Percentiles rank a stretch among this genome's conserved stretches.
phyloP scores from a whole-genome alignment of 2,329 filamentous ascomycete genomes.

The Macrophomina phaseolina region DNA sequence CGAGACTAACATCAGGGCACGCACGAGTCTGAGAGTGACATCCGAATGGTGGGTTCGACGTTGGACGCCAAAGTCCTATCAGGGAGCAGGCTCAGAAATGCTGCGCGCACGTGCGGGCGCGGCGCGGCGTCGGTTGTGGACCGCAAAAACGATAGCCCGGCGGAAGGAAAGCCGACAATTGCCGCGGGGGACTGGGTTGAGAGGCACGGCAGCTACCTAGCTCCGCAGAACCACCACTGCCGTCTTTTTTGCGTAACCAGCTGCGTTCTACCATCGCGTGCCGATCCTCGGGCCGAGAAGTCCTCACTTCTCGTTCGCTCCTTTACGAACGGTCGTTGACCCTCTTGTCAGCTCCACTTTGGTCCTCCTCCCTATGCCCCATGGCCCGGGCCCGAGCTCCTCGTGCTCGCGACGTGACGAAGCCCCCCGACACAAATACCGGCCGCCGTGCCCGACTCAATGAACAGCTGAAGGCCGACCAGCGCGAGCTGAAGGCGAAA shows the following conservation, averaged over 20 bases:
- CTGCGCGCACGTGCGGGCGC: neutral
- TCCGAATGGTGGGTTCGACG: too few species aligned
- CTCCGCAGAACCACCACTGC: neutral
- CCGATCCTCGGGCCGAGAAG: constrained; percentile 15
- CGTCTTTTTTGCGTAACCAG: constrained; percentile 9
- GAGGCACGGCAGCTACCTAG: neutral
- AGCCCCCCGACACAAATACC: neutral
- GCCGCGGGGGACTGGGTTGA: neutral
- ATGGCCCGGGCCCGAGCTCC: constrained; percentile 19
- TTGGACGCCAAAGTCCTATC: too few species aligned
- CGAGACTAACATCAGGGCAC: too few species aligned
- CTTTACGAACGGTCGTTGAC: neutral
- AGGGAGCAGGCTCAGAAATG: too few species aligned
- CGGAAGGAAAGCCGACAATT: neutral
- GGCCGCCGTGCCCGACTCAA: constrained; percentile 4
- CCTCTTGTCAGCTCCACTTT: neutral
- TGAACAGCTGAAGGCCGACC: constrained; percentile 9
- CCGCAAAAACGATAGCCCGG: constrained; percentile 1
- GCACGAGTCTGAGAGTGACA: too few species aligned
- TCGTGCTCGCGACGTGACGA: constrained; percentile 11
- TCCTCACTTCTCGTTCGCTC: neutral
- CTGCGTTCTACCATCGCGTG: neutral
- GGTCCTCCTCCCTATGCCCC: neutral
- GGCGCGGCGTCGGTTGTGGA: too few species aligned
- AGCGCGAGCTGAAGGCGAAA: constrained; percentile 13